phyloP scores from a whole-genome alignment of 441 rosid species.

The Omphalea diandra region DNA sequence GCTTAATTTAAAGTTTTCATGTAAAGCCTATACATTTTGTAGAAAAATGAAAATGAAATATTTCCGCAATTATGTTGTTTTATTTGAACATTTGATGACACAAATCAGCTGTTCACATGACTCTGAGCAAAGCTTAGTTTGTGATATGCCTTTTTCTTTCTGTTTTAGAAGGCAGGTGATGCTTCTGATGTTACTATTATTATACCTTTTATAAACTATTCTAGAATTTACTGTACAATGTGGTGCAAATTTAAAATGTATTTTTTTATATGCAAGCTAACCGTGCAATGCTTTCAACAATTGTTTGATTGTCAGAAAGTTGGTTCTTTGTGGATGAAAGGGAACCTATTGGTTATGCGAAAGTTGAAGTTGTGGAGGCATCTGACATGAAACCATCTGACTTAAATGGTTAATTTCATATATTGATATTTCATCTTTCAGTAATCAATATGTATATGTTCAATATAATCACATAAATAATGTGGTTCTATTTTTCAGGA shows the following conservation, averaged over 20 bases:
- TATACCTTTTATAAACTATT: neutral
- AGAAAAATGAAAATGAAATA: neutral
- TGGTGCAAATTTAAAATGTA: neutral
- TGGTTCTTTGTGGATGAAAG: slow-evolving; percentile 90
- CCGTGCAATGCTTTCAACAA: neutral
- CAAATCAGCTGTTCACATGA: neutral
- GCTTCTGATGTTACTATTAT: neutral
- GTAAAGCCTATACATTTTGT: neutral
- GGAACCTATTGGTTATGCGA: slow-evolving; percentile 67
- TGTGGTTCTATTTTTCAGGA: slow-evolving; percentile 48
- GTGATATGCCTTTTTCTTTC: neutral
- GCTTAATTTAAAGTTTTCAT: neutral
- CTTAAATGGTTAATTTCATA: slow-evolving; percentile 62
- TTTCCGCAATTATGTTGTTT: neutral
- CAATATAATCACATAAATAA: neutral
- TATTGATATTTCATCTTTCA: neutral
- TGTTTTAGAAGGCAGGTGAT: neutral
- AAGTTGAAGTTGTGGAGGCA: slow-evolving; percentile 84
- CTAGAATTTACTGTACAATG: neutral
- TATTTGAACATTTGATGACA: neutral
- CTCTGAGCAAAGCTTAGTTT: neutral
- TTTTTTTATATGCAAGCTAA: neutral
- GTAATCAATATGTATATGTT: neutral
- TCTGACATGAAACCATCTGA: slow-evolving; percentile 82
- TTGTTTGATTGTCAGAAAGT: slow-evolving; percentile 45